A percentile compares a stretch with the other conserved stretches of the same genome.
Evolutionary conservation across 495 filamentous ascomycete genomes (phyloP).

Genomic region (Podospora pseudoanserina): DNA sequence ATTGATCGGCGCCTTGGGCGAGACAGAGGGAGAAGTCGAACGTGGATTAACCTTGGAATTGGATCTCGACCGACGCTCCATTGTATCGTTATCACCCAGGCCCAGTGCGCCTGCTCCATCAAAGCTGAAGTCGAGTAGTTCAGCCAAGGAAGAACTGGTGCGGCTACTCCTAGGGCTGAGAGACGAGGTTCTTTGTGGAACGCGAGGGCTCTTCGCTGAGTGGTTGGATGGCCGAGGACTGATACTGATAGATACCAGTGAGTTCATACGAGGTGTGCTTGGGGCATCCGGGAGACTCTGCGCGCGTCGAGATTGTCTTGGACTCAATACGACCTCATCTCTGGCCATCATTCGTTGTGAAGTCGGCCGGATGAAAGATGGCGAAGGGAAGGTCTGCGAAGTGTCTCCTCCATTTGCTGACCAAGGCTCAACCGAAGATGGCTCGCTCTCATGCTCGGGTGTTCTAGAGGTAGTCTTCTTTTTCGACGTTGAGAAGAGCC

Average conservation of each 20-base stretch:
- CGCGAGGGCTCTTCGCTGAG: constrained; percentile 8
- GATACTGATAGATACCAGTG: neutral
- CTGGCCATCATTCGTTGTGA: constrained; percentile 45
- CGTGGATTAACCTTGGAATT: constrained; percentile 15
- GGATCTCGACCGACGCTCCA: constrained; percentile 18
- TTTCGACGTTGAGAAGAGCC: constrained; percentile 29
- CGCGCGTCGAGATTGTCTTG: constrained; percentile 30
- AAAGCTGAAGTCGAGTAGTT: constrained; percentile 28
- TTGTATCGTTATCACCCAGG: constrained; percentile 3
- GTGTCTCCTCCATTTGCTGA: constrained; percentile 2
- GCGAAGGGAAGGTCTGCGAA: constrained; percentile 38
- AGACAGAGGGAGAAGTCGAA: constrained; percentile 18
- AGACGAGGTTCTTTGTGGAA: constrained; percentile 2
- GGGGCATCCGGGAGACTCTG: constrained; percentile 40
- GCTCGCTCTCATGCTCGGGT: neutral
- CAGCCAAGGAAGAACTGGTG: constrained; percentile 13
- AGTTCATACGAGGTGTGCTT: constrained; percentile 12
- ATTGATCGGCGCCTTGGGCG: constrained; percentile 20
- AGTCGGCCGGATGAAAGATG: constrained; percentile 47
- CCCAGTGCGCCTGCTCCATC: neutral
- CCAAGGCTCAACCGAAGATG: constrained; percentile 8
- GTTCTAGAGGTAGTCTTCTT: constrained; percentile 14
- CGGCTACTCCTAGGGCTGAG: neutral
- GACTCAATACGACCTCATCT: constrained; percentile 31
- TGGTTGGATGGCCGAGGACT: constrained; percentile 13